Evolutionary conservation across 2,329 filamentous ascomycete species (phyloP), one percentile per base, ranked within the genome.

Genomic region (Beauveria medogensis): DNA sequence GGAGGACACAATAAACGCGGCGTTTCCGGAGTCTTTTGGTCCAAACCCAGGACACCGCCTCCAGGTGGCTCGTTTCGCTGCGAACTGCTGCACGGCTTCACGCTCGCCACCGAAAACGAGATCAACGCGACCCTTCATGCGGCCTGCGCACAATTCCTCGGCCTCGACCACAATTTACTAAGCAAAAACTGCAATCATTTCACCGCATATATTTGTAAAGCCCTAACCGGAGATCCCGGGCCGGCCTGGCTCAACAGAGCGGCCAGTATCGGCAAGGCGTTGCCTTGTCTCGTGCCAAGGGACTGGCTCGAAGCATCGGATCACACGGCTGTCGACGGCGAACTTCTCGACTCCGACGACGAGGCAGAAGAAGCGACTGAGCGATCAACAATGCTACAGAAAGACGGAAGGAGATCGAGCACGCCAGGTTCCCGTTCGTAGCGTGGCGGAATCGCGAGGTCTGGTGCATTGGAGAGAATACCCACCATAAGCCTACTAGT

Each of bases 131-230:
- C 90, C 46, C 82, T 95, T 50, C 83, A 82, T 67, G 78, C 79
- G 61, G 87, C 87, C 14, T 90, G 87, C 1, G 82, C 88, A 47
- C 81, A 87, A 66, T 95, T 94, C 68, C 80, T 86, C 61, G 91
- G 91, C 26, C 86, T 86, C 0, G 82, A 82, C 16, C 94, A 95
- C 74, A 93, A 94, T 69, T 82, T 95, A 16, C 80, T 95, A 50
- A 91, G 87, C 22, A 86, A 86, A 67, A 95, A 95, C 73, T 95
- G 91, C 80, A 95, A 95, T 72, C 91, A 95, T 72, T 95, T 95
- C 71, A 93, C 90, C 2, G 85, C 85, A 22, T 85, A 88, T 67
- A 80, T 95, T 20, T 92, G 89, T 73, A 79, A 87, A 70, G 83
- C 83, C 65, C 80, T 95, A 59, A 93, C 89, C 2, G 84, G 86